Base-by-base conservation (phyloP, 371 early-diverging fungal species). In the Syncephalastrum contaminatum region DNA sequence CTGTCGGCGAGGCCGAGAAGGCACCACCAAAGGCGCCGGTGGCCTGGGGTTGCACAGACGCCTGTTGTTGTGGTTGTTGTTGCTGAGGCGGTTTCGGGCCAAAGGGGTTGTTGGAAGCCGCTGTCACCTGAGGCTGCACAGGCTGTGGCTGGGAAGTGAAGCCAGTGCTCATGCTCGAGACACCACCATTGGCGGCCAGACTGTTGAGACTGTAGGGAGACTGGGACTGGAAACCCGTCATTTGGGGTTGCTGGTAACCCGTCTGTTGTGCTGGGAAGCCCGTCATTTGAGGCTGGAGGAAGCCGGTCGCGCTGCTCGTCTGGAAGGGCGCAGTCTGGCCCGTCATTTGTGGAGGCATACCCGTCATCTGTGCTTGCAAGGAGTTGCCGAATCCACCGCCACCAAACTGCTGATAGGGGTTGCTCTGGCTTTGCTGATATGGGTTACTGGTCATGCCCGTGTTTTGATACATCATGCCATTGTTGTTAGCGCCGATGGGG, bases 261-360 rank as follows among this genome's bases (percentile, higher is more conserved):
- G 58, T 59, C 24, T 57, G 57, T 40, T 57, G 53, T 2, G 54
- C 53, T 24, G 59, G 49, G 21, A 51, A 39, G 8, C 59, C 59
- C 14, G 64, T 54, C 20, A 55, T 30, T 51, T 54, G 64, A 22
- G 46, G 30, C 21, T 52, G 53, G 24, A 46, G 54, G 21, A 48
- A 43, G 51, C 21, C 56, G 45, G 22, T 53, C 45, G 45, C 46
- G 16, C 22, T 36, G 48, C 20, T 67, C 47, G 15, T 67, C 63
- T 53, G 69, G 67, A 59, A 73, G 53, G 63, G 66, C 63, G 54
- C 54, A 30, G 36, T 30, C 49, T 49, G 80, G 83, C 62, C 84
- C 69, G 67, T 88, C 78, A 43, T 69, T 52, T 58, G 69, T 53
- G 77, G 74, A 27, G 64, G 75, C 48, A 76, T 61, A 2, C 71